Evolutionary conservation across 202 grass and related monocot genomes (phyloP), one percentile per base, ranked within the genome.

Genomic region (Dendrocalamus latiflorus): DNA sequence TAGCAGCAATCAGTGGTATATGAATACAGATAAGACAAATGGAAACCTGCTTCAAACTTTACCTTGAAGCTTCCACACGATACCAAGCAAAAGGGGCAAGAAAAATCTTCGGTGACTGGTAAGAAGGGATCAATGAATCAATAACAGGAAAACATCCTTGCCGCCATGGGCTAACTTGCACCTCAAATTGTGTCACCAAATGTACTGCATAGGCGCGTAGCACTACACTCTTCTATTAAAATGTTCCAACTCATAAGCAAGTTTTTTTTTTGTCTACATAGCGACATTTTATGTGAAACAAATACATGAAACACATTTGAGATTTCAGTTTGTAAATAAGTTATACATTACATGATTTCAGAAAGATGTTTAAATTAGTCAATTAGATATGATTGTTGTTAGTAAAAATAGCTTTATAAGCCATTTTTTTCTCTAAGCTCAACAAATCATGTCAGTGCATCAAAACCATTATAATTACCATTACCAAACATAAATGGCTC

Each of bases 31-130:
- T 48, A 61, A 50, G 10, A 65, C 6, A 57, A 75, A 76, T 15
- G 15, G 42, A 86, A 68, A 33, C 47, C 78, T 51, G 34, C 1
- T 67, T 60, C 49, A 85, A 85, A 71, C 28, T 81, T 81, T 90
- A 95, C 96, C 96, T 95, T 95, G 78, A 88, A 98, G 86, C 93
- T 95, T 86, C 89, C 96, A 89, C 91, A 95, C 33, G 79, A 78
- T 62, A 93, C 87, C 72, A 95, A 92, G 78, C 96, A 98, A 88
- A 98, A 98, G 38, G 96, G 89, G 68, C 96, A 98, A 78, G 91
- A 88, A 76, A 98, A 98, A 84, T 98, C 96, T 89, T 98, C 96
- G 44, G 96, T 98, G 61, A 95, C 96, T 98, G 96, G 70, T 69
- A 80, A 89, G 69, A 73, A 65, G 25, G 64, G 39, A 86, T 56